Evolutionary conservation across 805 yeast species (phyloP), one percentile per base, ranked within the genome.

Genomic region (Cyberlindnera galapagoensis): DNA sequence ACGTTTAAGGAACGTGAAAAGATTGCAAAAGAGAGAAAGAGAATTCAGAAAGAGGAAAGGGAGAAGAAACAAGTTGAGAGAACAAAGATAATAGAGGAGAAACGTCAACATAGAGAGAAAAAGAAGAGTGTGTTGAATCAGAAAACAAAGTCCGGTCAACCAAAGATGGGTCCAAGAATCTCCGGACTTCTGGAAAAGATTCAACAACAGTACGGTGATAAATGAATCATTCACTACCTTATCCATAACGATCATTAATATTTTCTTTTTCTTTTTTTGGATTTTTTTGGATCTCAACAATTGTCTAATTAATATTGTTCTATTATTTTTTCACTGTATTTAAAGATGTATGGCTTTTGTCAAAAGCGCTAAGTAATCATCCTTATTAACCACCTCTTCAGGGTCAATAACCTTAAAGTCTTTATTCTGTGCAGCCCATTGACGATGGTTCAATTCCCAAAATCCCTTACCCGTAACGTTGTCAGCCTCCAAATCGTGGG

Each of bases 101-200:
- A 62, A 38, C 65, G 56, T 49, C 62, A 49, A 25, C 52, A 54
- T 23, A 60, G 62, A 49, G 70, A 62, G 51, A 60, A 46, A 21
- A 70, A 68, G 44, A 62, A 68, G 18, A 65, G 69, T 37, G 53
- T 47, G 15, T 44, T 78, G 31, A 59, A 65, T 7, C 64, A 69
- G 36, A 76, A 64, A 40, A 88, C 95, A 1, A 65, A 66, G 46
- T 52, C 62, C 4, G 97, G 97, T 0, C 97, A 88, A 55, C 97
- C 97, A 3, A 58, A 74, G 27, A 84, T 88, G 90, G 95, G 86
- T 0, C 94, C 95, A 11, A 73, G 94, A 56, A 84, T 88, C 36
- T 79, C 75, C 35, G 73, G 76, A 45, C 62, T 88, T 26, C 64
- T 88, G 30, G 92, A 81, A 33, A 84, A 86, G 56, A 83, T 88